These are phyloP conservation scores for Colletotrichum shisoi DNA, from an alignment of 2,329 filamentous ascomycete species.

Conservation along the genomic window DNA sequence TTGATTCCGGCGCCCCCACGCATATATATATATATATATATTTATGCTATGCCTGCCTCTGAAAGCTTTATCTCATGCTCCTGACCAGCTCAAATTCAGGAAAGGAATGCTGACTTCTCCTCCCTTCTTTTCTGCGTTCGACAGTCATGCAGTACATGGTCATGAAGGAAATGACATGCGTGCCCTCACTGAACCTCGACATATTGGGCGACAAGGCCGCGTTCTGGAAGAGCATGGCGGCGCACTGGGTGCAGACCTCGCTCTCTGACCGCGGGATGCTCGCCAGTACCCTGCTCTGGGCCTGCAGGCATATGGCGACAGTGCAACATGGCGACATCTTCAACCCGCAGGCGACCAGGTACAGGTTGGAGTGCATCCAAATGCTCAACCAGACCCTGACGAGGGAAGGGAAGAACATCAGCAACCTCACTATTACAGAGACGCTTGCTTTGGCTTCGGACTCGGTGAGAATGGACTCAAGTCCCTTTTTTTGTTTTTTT, in stretches of 20 bases:
- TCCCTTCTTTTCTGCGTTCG: no score
- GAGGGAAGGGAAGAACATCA: conserved; percentile 27
- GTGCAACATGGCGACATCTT: not conserved
- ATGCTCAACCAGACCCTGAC: conserved; percentile 30
- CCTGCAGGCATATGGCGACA: conserved; percentile 38
- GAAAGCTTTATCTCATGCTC: not conserved
- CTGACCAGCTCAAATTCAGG: not conserved
- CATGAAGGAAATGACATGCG: conserved; percentile 19
- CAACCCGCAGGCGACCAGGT: conserved; percentile 33
- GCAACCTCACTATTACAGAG: conserved; percentile 41
- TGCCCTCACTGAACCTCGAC: conserved; percentile 16
- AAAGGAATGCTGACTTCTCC: not conserved
- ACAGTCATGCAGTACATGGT: conserved; percentile 17
- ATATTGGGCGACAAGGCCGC: conserved; percentile 12
- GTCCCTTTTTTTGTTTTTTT: no score
- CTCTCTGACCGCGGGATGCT: conserved; percentile 41
- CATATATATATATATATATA: no score
- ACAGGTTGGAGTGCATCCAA: conserved; percentile 38
- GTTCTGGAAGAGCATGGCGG: conserved; percentile 34
- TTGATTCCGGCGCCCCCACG: no score
- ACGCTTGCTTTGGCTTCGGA: conserved; percentile 40
- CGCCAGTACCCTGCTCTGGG: conserved; percentile 38
- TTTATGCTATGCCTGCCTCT: not conserved
- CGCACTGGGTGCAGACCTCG: conserved; percentile 40
- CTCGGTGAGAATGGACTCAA: conserved; percentile 14